A percentile compares a stretch with the other conserved stretches of the same genome.
phyloP scores from a whole-genome alignment of 495 filamentous ascomycete genomes.

The Pyronema domesticum region DNA sequence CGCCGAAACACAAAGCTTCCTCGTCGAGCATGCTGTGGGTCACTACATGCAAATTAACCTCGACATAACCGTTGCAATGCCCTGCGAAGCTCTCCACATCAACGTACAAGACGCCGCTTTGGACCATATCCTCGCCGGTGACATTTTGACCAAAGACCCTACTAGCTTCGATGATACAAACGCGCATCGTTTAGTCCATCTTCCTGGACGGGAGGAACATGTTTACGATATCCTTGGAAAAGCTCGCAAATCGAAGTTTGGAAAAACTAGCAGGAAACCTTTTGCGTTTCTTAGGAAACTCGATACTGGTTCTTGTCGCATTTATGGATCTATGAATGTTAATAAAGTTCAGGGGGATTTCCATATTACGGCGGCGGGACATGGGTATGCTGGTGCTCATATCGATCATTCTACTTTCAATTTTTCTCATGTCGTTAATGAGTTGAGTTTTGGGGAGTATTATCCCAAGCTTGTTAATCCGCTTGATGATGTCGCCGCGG shows the following conservation, averaged over 20 bases:
- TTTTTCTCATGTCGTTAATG: constrained; percentile 92
- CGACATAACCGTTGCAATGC: constrained; percentile 84
- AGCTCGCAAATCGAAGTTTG: constrained; percentile 37
- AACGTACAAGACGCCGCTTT: constrained; percentile 95
- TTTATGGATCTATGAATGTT: constrained; percentile 75
- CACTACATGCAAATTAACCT: constrained; percentile 86
- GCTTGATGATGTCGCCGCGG: constrained; percentile 73
- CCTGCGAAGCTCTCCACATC: constrained; percentile 70
- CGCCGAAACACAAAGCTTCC: constrained; percentile 69
- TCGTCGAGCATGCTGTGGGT: constrained; percentile 80
- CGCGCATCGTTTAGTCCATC: constrained; percentile 44
- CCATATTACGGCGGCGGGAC: constrained; percentile 87
- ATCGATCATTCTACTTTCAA: constrained; percentile 84
- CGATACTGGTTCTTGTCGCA: constrained; percentile 49
- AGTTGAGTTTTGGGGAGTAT: constrained; percentile 90
- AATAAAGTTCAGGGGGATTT: constrained; percentile 98
- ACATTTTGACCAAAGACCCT: constrained; percentile 51
- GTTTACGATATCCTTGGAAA: constrained; percentile 53
- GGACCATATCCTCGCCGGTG: constrained; percentile 72
- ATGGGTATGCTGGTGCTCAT: constrained; percentile 74
- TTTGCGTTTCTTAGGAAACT: constrained; percentile 29
- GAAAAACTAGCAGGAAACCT: constrained; percentile 55
- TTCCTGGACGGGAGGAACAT: constrained; percentile 46
- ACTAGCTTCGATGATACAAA: constrained; percentile 57
- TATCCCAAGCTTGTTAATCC: constrained; percentile 89